These are phyloP conservation scores for Paecilomyces sp. DNA, from an alignment of 2,329 filamentous ascomycete species.

Conservation along the genomic window DNA sequence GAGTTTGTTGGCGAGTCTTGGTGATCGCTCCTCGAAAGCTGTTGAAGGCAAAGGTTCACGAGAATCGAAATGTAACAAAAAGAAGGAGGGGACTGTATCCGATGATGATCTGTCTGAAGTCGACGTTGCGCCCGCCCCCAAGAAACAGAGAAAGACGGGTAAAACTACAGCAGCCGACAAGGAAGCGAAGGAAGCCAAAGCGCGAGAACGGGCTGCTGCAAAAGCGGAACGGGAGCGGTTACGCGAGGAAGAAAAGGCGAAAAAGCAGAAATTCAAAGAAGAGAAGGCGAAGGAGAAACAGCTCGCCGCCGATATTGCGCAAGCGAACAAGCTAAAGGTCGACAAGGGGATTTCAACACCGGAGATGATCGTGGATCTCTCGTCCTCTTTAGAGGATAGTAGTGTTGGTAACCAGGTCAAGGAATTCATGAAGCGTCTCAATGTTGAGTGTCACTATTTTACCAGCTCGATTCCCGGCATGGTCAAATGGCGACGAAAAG, in stretches of 20 bases:
- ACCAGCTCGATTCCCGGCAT: slow-evolving; percentile 40
- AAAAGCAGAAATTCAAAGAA: slow-evolving; percentile 40
- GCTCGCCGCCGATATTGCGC: slow-evolving; percentile 57
- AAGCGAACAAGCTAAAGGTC: slow-evolving; percentile 65
- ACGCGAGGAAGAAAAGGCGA: slow-evolving; percentile 50
- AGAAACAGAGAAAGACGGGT: slow-evolving; percentile 37
- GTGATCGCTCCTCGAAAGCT: slow-evolving; percentile 5
- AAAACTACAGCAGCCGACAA: slow-evolving; percentile 22
- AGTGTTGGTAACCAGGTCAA: slow-evolving; percentile 37
- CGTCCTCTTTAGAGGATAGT: slow-evolving; percentile 46
- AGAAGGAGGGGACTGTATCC: slow-evolving; percentile 18
- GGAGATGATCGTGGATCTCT: slow-evolving; percentile 72
- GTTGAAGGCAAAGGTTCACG: slow-evolving; percentile 3
- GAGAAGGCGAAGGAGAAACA: slow-evolving; percentile 58
- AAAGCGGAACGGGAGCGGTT: slow-evolving; percentile 47
- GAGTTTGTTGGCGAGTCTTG: slow-evolving; percentile 30
- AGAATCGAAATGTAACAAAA: background rate
- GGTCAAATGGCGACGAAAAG: slow-evolving; percentile 63
- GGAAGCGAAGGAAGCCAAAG: slow-evolving; percentile 38
- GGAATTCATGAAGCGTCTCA: slow-evolving; percentile 36
- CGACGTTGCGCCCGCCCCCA: slow-evolving; percentile 40
- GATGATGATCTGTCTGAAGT: slow-evolving; percentile 15
- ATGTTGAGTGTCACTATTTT: slow-evolving; percentile 35
- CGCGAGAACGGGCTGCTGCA: slow-evolving; percentile 45
- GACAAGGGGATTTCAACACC: slow-evolving; percentile 66